Conservation (phyloP, 23 red algal species). For the Chondrus crispus region DNA sequence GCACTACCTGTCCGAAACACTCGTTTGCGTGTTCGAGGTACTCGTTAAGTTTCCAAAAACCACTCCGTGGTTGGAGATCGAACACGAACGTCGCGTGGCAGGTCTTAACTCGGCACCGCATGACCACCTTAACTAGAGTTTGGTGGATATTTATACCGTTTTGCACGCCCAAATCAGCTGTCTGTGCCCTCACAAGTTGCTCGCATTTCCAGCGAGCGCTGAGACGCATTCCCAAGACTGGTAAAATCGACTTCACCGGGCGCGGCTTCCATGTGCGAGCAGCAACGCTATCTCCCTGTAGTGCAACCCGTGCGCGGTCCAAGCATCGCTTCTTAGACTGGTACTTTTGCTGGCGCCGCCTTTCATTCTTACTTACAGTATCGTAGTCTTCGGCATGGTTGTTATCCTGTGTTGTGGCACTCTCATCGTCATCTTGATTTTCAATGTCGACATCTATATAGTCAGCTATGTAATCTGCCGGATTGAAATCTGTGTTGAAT, state of each 20-base stretch:
- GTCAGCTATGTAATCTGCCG: too few relatives aligned
- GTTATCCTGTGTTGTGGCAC: too few relatives aligned
- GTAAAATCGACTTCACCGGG: not conserved
- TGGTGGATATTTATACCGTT: not conserved
- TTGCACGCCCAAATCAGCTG: not conserved
- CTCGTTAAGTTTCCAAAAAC: constrained; percentile 24
- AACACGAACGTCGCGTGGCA: not conserved
- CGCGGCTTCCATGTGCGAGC: not conserved
- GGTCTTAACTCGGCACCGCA: not conserved
- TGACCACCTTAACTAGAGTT: not conserved
- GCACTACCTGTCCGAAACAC: not conserved
- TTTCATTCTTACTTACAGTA: too few relatives aligned
- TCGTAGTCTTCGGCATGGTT: too few relatives aligned
- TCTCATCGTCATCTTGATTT: too few relatives aligned
- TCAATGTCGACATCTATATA: too few relatives aligned
- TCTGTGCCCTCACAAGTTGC: constrained; percentile 1
- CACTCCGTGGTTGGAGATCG: constrained; percentile 2
- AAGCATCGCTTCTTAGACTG: too few relatives aligned
- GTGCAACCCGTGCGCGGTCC: too few relatives aligned
- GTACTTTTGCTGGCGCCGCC: too few relatives aligned
- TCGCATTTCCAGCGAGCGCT: constrained; percentile 1
- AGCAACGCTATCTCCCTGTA: too few relatives aligned
- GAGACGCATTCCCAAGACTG: not conserved
- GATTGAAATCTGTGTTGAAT: too few relatives aligned
- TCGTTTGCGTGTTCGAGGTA: not conserved